Base-by-base conservation (phyloP, 192 early-diverging fungal genomes). In the Backusella psychrophila region DNA sequence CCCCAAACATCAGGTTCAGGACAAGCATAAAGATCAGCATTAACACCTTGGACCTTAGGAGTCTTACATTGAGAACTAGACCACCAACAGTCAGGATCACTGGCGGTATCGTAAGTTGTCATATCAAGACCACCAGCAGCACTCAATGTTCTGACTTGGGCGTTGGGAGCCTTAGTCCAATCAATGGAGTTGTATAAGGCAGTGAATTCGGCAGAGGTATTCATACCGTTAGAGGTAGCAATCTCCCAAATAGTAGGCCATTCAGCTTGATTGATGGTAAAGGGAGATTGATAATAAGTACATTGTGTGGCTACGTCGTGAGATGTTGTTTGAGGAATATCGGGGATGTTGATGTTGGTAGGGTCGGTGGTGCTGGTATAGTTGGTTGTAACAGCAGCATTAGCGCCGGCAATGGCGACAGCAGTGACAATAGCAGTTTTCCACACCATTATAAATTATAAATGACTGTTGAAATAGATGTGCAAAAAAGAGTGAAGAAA, bases 101-200 rank as follows among this genome's bases (percentile, higher is more conserved):
- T 73, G 59, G 33, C 23, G 17, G 66, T 75, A 42, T 74, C 46
- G 63, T 76, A 79, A 21, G 73, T 42, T 12, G 33, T 34, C 35
- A 81, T 38, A 59, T 82, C 76, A 59, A 79, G 74, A 77, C 81
- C 83, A 23, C 75, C 77, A 33, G 70, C 73, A 31, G 78, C 69
- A 38, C 73, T 74, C 4, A 73, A 35, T 19, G 66, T 73, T 38
- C 71, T 71, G 29, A 83, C 42, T 14, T 76, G 72, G 44, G 81
- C 74, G 15, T 41, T 53, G 21, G 86, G 86, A 29, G 73, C 83
- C 6, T 83, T 81, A 33, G 74, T 80, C 73, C 84, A 78, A 52
- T 87, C 82, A 69, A 87, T 85, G 33, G 84, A 84, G 67, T 87
- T 85, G 75, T 83, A 83, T 66, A 84, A 67, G 7, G 76, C 67